Conservation (phyloP, 306 rosid genomes). For the Dalbergia cochinchinensis region DNA sequence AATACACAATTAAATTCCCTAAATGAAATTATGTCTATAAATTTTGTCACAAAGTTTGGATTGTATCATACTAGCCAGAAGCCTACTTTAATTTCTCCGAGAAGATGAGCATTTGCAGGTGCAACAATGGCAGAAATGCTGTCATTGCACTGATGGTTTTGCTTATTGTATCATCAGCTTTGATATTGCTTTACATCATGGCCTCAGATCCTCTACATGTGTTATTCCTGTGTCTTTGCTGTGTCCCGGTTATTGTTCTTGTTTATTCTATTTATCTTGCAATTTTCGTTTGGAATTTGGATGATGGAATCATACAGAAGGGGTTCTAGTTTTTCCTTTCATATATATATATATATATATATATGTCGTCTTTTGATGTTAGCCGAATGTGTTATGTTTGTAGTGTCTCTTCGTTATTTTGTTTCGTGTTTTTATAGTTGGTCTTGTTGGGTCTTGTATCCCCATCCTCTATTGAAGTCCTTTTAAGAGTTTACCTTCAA, state of each 20-base stretch:
- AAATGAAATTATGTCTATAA: background rate
- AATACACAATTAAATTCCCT: background rate
- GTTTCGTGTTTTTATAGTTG: no score
- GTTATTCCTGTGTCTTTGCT: background rate
- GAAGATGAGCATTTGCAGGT: constrained; percentile 16
- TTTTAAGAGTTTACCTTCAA: no score
- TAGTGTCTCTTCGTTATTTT: no score
- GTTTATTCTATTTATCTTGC: constrained; percentile 28
- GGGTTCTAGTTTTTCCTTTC: background rate
- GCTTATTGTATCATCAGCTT: background rate
- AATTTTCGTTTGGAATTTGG: background rate
- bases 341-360: no score
- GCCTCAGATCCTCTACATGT: background rate
- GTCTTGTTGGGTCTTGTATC: background rate
- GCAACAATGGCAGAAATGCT: background rate
- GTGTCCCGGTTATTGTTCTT: background rate
- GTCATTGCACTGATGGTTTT: background rate
- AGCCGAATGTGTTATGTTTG: background rate
- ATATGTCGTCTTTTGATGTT: no score
- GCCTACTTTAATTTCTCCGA: background rate
- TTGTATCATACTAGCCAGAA: background rate
- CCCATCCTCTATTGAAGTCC: background rate
- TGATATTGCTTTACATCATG: constrained; percentile 17
- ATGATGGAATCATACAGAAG: constrained; percentile 2
- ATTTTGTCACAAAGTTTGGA: background rate